Percentiles rank a stretch among this genome's conserved stretches.
phyloP scores from a whole-genome alignment of 1,284 basidiomycete species.

The Ustilago lituana region DNA sequence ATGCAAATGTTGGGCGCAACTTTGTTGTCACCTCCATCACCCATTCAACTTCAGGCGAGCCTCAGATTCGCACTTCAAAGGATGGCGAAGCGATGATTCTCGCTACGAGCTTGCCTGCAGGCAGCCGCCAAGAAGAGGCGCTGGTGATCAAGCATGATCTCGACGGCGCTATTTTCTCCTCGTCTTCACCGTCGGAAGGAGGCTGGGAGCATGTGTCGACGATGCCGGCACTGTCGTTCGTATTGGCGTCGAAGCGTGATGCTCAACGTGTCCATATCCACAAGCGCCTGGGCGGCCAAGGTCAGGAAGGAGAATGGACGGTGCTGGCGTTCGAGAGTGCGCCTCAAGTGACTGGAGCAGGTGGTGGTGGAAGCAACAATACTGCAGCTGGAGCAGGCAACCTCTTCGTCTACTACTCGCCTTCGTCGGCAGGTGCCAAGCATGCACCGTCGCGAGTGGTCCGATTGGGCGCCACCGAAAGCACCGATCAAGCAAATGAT shows the following conservation, averaged over 20 bases:
- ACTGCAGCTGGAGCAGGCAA: slow-evolving; percentile 43
- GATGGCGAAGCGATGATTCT: slow-evolving; percentile 6
- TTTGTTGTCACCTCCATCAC: slow-evolving; percentile 72
- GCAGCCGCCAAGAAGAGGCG: neutral
- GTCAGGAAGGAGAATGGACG: slow-evolving; percentile 13
- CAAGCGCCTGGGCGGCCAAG: neutral
- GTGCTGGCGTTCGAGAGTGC: slow-evolving; percentile 50
- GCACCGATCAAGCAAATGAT: too few species aligned
- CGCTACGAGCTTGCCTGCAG: slow-evolving; percentile 11
- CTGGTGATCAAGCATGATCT: slow-evolving; percentile 81
- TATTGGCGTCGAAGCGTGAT: slow-evolving; percentile 83
- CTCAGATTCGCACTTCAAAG: neutral
- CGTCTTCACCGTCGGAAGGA: slow-evolving; percentile 68
- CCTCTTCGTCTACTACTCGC: slow-evolving; percentile 54
- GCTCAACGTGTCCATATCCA: slow-evolving; percentile 56
- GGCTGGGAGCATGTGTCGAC: slow-evolving; percentile 81
- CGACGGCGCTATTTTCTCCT: slow-evolving; percentile 80
- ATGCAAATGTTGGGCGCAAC: slow-evolving; percentile 75
- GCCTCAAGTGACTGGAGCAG: slow-evolving; percentile 30
- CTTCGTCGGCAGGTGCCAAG: slow-evolving; percentile 4
- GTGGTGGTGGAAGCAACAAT: slow-evolving; percentile 1
- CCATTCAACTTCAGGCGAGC: neutral
- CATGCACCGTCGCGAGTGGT: slow-evolving; percentile 41
- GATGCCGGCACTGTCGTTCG: slow-evolving; percentile 88
- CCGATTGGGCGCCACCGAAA: slow-evolving; percentile 23